Evolutionary conservation across 371 early-diverging fungal species (phyloP).

Genomic region (Modicella reniformis): DNA sequence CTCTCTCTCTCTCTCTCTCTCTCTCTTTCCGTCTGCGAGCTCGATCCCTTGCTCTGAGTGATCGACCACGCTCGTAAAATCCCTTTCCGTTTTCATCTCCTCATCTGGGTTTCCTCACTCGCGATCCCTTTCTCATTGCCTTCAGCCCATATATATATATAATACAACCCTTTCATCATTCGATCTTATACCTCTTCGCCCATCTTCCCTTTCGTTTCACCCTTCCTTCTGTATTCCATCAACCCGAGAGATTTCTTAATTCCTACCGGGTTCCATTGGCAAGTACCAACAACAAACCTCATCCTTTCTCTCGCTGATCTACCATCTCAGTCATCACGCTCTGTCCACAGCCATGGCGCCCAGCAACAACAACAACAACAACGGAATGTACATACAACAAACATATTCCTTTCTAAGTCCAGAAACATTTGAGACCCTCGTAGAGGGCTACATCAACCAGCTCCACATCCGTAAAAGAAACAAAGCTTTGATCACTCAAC

Average conservation of each 20-base stretch:
- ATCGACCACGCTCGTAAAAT: conserved; percentile 3
- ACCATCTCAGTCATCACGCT: not conserved
- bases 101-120: conserved; percentile 5
- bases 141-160: not conserved
- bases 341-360: conserved; percentile 24
- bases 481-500: conserved; percentile 49
- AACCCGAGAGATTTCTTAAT: conserved; percentile 17
- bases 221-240: not conserved
- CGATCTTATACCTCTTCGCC: not conserved
- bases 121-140: not conserved
- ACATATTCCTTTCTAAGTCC: conserved; percentile 52
- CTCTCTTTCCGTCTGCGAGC: not conserved
- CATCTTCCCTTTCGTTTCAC: not conserved
- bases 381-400: conserved; percentile 37
- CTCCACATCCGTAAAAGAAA: conserved; percentile 50
- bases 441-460: conserved; percentile 50
- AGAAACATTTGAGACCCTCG: conserved; percentile 50
- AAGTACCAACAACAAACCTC: conserved; percentile 11
- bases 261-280: conserved; percentile 11
- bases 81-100: conserved; percentile 1
- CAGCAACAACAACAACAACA: conserved; percentile 17
- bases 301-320: not conserved
- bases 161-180: not conserved
- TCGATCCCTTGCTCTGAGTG: conserved; percentile 15
- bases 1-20: too few relatives aligned